A percentile compares a stretch with the other conserved stretches of the same genome.
Evolutionary conservation across 495 filamentous ascomycete species (phyloP).

Genomic region (Stereocaulon alpinum): DNA sequence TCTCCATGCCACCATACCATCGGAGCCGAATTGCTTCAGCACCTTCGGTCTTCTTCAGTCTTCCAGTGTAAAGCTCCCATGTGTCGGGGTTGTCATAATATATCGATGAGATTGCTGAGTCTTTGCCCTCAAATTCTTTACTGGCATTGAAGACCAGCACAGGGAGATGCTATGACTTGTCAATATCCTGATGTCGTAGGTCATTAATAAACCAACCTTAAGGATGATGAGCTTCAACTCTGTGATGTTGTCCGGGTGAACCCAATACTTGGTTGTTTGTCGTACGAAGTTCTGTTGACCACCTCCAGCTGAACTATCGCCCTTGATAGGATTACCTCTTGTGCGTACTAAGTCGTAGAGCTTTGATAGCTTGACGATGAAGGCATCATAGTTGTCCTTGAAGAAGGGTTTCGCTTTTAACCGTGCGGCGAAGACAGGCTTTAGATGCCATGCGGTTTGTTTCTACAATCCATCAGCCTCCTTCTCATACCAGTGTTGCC

Average conservation of each 20-base stretch:
- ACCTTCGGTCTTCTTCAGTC: slow-evolving; percentile 94
- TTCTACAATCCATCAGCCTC: slow-evolving; percentile 49
- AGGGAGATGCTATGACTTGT: slow-evolving; percentile 61
- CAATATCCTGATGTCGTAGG: not conserved
- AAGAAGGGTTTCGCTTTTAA: slow-evolving; percentile 96
- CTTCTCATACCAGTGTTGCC: slow-evolving; percentile 11
- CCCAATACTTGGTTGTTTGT: slow-evolving; percentile 99
- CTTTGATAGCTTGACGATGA: slow-evolving; percentile 89
- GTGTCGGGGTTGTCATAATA: slow-evolving; percentile 93
- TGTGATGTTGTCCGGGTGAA: slow-evolving; percentile 96
- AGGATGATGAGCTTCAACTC: slow-evolving; percentile 95
- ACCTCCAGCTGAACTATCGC: slow-evolving; percentile 84
- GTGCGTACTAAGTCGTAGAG: slow-evolving; percentile 92
- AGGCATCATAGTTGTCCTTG: slow-evolving; percentile 95
- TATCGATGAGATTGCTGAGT: slow-evolving; percentile 93
- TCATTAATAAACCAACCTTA: slow-evolving; percentile 41
- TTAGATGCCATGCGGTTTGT: slow-evolving; percentile 87
- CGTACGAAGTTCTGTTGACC: slow-evolving; percentile 91
- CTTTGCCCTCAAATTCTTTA: slow-evolving; percentile 86
- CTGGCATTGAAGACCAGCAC: slow-evolving; percentile 95
- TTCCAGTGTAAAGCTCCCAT: slow-evolving; percentile 88
- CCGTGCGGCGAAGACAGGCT: slow-evolving; percentile 84
- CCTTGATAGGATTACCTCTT: slow-evolving; percentile 80
- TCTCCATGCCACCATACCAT: slow-evolving; percentile 97
- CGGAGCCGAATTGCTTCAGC: slow-evolving; percentile 92